A percentile compares a stretch with the other conserved stretches of the same genome.
These are phyloP conservation scores for Tubosaeta sp. DNA, from an alignment of 768 basidiomycete genomes.

Conservation along the genomic window DNA sequence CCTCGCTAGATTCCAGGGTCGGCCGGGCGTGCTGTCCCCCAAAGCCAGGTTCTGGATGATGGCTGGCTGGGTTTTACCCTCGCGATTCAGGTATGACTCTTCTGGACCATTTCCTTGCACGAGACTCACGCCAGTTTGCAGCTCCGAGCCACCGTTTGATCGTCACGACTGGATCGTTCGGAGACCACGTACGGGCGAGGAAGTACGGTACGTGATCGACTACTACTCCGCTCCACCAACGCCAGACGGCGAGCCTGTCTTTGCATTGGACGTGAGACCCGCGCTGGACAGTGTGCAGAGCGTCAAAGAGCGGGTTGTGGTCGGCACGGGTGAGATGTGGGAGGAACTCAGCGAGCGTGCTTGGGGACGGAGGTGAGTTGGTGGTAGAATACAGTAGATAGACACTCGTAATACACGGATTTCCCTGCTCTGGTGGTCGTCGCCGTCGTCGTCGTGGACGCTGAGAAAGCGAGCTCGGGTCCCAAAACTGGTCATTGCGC, in stretches of 20 bases:
- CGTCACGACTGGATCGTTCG: constrained; percentile 97
- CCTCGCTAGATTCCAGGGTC: constrained; percentile 80
- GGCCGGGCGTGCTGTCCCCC: constrained; percentile 90
- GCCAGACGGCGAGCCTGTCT: constrained; percentile 88
- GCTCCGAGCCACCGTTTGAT: constrained; percentile 92
- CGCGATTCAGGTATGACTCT: constrained; percentile 75
- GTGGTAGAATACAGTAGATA: constrained; percentile 12
- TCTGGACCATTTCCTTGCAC: background rate
- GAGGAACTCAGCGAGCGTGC: constrained; percentile 29
- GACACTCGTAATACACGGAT: constrained; percentile 1
- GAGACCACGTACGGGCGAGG: constrained; percentile 70
- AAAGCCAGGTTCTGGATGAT: constrained; percentile 87
- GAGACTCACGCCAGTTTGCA: constrained; percentile 30
- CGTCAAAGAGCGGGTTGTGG: constrained; percentile 65
- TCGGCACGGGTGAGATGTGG: constrained; percentile 71
- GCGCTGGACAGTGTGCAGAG: constrained; percentile 84
- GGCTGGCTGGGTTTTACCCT: constrained; percentile 86
- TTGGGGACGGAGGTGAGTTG: constrained; percentile 21
- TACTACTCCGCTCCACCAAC: constrained; percentile 94
- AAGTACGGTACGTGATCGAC: constrained; percentile 96
- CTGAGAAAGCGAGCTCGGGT: constrained; percentile 10
- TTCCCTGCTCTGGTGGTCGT: background rate
- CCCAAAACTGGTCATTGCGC: constrained; percentile 22
- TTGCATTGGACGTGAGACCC: constrained; percentile 92
- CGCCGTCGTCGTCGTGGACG: constrained; percentile 3